phyloP scores from a whole-genome alignment of 225 moss, liverwort and hornwort species.

The Sphagnum tenellum region DNA sequence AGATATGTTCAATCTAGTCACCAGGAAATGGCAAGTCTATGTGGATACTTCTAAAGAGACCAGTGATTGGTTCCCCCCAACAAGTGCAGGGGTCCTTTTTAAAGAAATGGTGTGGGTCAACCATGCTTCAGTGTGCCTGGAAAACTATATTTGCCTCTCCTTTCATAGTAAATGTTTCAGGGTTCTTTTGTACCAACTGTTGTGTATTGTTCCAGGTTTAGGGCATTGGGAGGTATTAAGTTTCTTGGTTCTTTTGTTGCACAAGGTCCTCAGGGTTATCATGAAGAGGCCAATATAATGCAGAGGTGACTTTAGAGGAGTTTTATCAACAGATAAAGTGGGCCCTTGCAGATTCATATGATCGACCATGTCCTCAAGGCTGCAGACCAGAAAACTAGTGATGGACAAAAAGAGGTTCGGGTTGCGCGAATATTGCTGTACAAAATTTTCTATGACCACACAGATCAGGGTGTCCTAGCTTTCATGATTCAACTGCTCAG shows the following conservation, averaged over 20 bases:
- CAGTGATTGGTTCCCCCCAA: constrained; percentile 66
- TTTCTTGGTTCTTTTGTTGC: too few species aligned
- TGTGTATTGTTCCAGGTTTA: not conserved
- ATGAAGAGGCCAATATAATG: too few species aligned
- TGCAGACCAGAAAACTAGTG: constrained; percentile 31
- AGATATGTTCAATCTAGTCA: constrained; percentile 76
- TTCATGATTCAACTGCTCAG: constrained; percentile 63
- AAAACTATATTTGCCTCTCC: too few species aligned
- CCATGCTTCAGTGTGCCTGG: too few species aligned
- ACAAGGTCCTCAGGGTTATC: too few species aligned
- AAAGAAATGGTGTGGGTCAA: constrained; percentile 72
- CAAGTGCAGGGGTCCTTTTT: constrained; percentile 47
- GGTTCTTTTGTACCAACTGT: not conserved
- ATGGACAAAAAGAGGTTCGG: constrained; percentile 65
- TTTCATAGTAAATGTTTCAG: too few species aligned
- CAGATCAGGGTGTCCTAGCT: constrained; percentile 63
- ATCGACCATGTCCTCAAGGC: constrained; percentile 69
- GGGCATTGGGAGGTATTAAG: too few species aligned
- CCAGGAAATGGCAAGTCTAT: constrained; percentile 61
- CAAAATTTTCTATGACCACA: constrained; percentile 88
- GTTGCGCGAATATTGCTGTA: constrained; percentile 71
- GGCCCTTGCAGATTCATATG: constrained; percentile 65
- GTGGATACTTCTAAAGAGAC: constrained; percentile 37
- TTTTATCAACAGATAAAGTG: too few species aligned
- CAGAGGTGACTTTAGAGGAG: too few species aligned